Conservation (phyloP, 1,284 basidiomycete genomes). For the Nidula niveotomentosa region DNA sequence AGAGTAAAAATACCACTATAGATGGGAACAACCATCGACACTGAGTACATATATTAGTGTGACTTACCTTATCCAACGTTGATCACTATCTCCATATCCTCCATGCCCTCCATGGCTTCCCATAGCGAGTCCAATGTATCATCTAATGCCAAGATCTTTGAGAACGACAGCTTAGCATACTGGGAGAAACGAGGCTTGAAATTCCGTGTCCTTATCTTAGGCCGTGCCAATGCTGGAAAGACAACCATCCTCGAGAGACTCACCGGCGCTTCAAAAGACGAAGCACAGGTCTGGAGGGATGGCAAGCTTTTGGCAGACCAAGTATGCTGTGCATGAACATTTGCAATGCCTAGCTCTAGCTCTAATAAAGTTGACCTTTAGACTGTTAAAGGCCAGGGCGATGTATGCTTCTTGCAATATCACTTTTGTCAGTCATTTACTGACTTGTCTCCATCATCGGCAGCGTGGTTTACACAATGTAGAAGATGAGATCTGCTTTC, state of each 20-base stretch:
- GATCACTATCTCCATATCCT: neutral
- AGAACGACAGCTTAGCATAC: neutral
- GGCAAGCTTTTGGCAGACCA: neutral
- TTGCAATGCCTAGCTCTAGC: neutral
- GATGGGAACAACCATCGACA: too few relatives aligned
- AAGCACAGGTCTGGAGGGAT: neutral
- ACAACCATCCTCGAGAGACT: neutral
- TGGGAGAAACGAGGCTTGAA: neutral
- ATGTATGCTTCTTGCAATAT: neutral
- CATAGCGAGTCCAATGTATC: neutral
- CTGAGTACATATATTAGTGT: too few relatives aligned
- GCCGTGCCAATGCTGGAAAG: neutral
- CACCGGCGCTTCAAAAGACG: neutral
- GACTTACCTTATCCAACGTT: too few relatives aligned
- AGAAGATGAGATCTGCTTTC: neutral
- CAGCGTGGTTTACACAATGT: neutral
- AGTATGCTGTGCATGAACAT: neutral
- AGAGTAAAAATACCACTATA: too few relatives aligned
- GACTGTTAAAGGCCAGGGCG: neutral
- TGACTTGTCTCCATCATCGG: neutral
- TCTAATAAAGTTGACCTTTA: neutral
- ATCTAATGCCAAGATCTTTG: neutral
- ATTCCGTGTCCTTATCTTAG: neutral
- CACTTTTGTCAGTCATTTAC: neutral
- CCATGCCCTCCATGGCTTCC: neutral